Evolutionary conservation across 2,329 filamentous ascomycete genomes (phyloP).

Genomic region (Colletotrichum higginsianum): DNA sequence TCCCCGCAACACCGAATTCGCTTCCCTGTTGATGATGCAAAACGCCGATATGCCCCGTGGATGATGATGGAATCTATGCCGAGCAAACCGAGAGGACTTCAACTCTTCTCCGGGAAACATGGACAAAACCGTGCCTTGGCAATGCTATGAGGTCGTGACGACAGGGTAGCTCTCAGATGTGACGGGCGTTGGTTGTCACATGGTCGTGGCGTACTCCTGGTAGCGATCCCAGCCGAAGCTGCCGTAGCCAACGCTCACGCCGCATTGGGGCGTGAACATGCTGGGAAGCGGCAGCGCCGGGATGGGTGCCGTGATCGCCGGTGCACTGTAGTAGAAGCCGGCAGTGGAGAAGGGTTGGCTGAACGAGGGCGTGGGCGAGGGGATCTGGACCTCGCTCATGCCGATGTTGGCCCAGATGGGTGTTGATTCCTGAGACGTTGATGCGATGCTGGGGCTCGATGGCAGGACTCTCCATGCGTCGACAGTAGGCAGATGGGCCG

Average conservation of each 20-base stretch:
- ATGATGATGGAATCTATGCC: slow-evolving; percentile 47
- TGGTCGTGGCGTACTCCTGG: slow-evolving; percentile 87
- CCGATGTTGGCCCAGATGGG: slow-evolving; percentile 86
- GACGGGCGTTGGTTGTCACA: slow-evolving; percentile 78
- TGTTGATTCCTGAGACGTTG: slow-evolving; percentile 78
- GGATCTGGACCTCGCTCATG: slow-evolving; percentile 80
- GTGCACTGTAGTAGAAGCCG: slow-evolving; percentile 84
- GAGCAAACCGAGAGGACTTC: slow-evolving; percentile 44
- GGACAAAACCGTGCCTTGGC: slow-evolving; percentile 47
- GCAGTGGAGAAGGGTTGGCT: slow-evolving; percentile 83
- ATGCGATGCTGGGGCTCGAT: slow-evolving; percentile 86
- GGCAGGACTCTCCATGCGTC: slow-evolving; percentile 93
- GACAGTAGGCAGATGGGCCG: slow-evolving; percentile 77
- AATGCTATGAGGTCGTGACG: slow-evolving; percentile 63
- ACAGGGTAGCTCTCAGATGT: slow-evolving; percentile 63
- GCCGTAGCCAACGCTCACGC: slow-evolving; percentile 81
- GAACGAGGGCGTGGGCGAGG: slow-evolving; percentile 85
- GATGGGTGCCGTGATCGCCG: slow-evolving; percentile 81
- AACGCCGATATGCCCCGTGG: slow-evolving; percentile 59
- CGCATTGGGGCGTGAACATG: slow-evolving; percentile 88
- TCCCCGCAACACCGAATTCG: slow-evolving; percentile 57
- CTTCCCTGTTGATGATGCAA: slow-evolving; percentile 57
- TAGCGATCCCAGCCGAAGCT: slow-evolving; percentile 90
- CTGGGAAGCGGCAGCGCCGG: slow-evolving; percentile 86
- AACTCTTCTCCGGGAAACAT: slow-evolving; percentile 52